Conservation (phyloP, 2,329 filamentous ascomycete genomes). For the Orbilia ellipsospora region DNA sequence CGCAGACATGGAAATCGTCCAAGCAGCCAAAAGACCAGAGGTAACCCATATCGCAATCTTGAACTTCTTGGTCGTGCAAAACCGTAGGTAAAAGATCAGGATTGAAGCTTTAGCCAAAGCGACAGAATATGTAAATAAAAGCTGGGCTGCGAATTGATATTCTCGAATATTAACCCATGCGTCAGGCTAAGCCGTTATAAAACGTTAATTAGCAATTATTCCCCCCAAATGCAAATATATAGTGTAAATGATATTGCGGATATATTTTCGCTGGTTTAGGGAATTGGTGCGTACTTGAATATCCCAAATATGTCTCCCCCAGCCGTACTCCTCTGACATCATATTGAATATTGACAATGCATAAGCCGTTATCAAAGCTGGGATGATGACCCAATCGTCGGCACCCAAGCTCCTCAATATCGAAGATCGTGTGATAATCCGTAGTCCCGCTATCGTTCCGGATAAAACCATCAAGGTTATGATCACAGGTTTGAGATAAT, state of each 20-base stretch:
- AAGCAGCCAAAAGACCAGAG: conserved; percentile 29
- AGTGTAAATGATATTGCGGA: too few relatives aligned
- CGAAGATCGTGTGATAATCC: conserved; percentile 52
- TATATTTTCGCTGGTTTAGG: too few relatives aligned
- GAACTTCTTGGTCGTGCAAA: conserved; percentile 49
- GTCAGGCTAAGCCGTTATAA: conserved; percentile 11
- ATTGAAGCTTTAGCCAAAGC: conserved; percentile 50
- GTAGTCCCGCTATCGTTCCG: conserved; percentile 46
- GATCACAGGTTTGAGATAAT: conserved; percentile 49
- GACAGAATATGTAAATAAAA: conserved; percentile 53
- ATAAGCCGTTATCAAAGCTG: conserved; percentile 45
- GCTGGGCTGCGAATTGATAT: conserved; percentile 45
- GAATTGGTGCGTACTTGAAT: conserved; percentile 30
- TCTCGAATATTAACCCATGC: conserved; percentile 50
- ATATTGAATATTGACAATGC: conserved; percentile 49
- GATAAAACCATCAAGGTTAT: conserved; percentile 53
- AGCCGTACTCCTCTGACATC: conserved; percentile 48
- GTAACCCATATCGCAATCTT: conserved; percentile 48
- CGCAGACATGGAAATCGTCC: conserved; percentile 45
- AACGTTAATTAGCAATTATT: too few relatives aligned
- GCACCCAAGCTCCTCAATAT: conserved; percentile 43
- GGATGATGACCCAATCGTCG: conserved; percentile 54
- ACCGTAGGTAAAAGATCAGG: conserved; percentile 52
- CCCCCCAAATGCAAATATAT: too few relatives aligned
- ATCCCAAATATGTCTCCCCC: conserved; percentile 54